Base-by-base conservation (phyloP, 306 rosid genomes). In the Glycine soja region DNA sequence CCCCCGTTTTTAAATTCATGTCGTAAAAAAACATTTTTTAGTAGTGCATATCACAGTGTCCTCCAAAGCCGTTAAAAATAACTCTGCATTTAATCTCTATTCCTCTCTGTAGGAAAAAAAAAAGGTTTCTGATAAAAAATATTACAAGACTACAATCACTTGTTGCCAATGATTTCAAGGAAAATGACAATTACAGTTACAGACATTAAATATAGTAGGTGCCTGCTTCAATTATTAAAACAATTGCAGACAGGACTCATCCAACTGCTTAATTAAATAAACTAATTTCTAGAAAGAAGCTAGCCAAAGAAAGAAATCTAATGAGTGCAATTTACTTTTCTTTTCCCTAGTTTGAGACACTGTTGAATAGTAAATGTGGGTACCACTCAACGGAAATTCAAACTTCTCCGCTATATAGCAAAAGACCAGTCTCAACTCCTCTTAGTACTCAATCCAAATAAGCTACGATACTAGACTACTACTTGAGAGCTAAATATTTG, bases 121-220 rank as follows among this genome's bases (percentile, higher is more conserved):
- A 9, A 57, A 6, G 2, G 38, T 6, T 50, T 54, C 13, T 18
- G 12, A 32, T 15, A 40, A 59, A 0, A 14, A 69, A 38, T 59
- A 38, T 32, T 50, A 6, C 46, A 68, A 30, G 48, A 51, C 53
- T 61, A 42, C 40, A 32, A 62, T 16, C 24, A 59, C 50, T 76
- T 48, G 2, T 7, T 3, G 65, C 18, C 71, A 38, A 45, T 15
- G 54, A 64, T 68, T 74, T 52, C 48, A 65, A 19, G 3, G 57
- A 59, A 51, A 76, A 34, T 19, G 14, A 63, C 57, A 36, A 24
- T 42, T 13, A 66, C 45, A 65, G 74, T 45, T 45, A 40, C n/a
- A 63, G 10, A 53, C 6, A 80, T 45, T 52, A 78, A 73, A 73
- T 82, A 56, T 12, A 57, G 36, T 15, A 48, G 76, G 54, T 73